Evolutionary conservation across 192 early-diverging fungal genomes (phyloP).

Genomic region (Backusella morwellensis): DNA sequence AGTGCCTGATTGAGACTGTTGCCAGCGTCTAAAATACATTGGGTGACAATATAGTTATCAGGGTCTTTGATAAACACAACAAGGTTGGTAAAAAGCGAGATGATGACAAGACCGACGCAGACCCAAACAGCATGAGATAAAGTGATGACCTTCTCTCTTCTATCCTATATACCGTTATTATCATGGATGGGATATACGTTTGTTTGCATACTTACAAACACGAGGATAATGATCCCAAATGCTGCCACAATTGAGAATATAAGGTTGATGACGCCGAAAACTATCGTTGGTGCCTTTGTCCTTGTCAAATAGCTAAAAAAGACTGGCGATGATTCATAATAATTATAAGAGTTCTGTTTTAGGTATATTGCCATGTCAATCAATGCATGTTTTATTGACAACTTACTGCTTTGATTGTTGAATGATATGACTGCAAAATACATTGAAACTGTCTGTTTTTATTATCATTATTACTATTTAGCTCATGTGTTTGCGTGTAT

Average conservation of each 20-base stretch:
- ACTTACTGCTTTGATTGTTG: conserved; percentile 24
- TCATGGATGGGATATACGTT: no score
- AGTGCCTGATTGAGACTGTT: background rate
- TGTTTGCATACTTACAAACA: conserved; percentile 15
- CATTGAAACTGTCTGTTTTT: conserved; percentile 25
- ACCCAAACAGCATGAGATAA: conserved; percentile 31
- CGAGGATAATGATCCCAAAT: conserved; percentile 15
- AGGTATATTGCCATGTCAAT: background rate
- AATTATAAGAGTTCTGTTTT: background rate
- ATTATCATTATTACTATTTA: background rate
- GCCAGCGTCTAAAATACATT: conserved; percentile 17
- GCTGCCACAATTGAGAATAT: conserved; percentile 20
- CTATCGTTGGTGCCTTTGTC: conserved; percentile 11
- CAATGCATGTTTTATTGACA: background rate
- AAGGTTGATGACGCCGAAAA: conserved; percentile 30
- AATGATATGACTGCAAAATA: conserved; percentile 38
- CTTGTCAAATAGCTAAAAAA: conserved; percentile 21
- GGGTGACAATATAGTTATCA: conserved; percentile 3
- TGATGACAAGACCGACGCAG: conserved; percentile 18
- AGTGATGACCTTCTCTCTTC: background rate
- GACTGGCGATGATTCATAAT: conserved; percentile 12
- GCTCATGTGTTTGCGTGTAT: background rate
- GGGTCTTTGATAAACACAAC: conserved; percentile 25
- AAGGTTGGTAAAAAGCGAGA: conserved; percentile 25
- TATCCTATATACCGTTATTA: conserved; percentile 12